phyloP scores from a whole-genome alignment of 768 basidiomycete species.

The Thelephora aurantiotincta region DNA sequence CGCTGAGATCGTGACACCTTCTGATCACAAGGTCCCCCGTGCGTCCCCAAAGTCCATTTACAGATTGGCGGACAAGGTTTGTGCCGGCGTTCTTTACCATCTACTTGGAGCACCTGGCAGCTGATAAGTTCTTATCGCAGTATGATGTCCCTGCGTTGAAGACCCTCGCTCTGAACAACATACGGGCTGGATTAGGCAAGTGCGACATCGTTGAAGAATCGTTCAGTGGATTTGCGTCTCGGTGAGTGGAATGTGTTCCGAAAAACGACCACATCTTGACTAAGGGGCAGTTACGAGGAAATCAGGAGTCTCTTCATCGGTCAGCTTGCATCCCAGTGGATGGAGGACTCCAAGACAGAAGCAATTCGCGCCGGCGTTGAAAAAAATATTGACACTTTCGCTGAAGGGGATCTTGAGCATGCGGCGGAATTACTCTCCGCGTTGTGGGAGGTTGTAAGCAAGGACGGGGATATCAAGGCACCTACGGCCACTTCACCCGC shows the following conservation, averaged over 20 bases:
- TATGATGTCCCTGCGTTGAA: neutral
- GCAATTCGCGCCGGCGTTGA: neutral
- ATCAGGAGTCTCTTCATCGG: neutral
- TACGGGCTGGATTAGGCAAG: neutral
- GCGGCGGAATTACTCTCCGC: neutral
- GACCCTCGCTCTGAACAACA: neutral
- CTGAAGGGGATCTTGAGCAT: neutral
- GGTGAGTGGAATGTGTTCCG: neutral
- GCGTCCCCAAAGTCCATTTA: constrained; percentile 34
- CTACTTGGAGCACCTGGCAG: neutral
- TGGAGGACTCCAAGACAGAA: neutral
- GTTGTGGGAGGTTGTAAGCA: neutral
- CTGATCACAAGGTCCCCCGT: neutral
- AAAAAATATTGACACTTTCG: neutral
- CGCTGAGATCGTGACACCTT: neutral
- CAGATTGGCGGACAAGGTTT: constrained; percentile 25
- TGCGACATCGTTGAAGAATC: neutral
- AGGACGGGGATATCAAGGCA: no score
- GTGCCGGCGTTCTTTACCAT: neutral
- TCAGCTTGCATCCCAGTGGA: neutral
- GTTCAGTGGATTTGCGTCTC: neutral
- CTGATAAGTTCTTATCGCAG: neutral
- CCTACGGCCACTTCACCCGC: no score
- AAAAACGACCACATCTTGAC: no score
- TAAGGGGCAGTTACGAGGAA: neutral